Evolutionary conservation across 306 rosid species (phyloP), one percentile per base, ranked within the genome.

Genomic region (Corylus heterophylla): DNA sequence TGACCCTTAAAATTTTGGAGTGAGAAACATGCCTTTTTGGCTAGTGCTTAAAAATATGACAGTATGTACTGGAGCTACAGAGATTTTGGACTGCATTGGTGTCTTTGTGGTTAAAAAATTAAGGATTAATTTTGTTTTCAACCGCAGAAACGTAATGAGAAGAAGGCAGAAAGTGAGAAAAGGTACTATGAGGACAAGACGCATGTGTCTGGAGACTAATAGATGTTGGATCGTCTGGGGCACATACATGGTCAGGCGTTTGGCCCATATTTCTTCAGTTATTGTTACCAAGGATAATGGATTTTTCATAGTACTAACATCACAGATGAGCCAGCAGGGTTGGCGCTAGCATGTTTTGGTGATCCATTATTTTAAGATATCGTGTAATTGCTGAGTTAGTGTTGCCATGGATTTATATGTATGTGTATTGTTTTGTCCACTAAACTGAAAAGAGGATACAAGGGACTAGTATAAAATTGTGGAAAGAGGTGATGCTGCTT

Each of bases 91-190:
- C 80, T 22, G 44, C 27, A 66, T 17, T 14, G 47, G 6, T 69
- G 67, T 25, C 20, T 62, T 14, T 59, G 39, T 39, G 69, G 69
- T 13, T 54, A 9, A 10, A 7, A 4, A 74, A 51, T 54, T 54
- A 22, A 35, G 71, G 35, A 45, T 10, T 5, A 12, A 0, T 20
- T 29, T 61, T 29, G 12, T 13, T 66, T 42, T 29, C 22, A 9
- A 47, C 74, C 82, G 83, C 97, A 94, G 98, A 87, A 85, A 83
- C 97, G 98, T 61, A 92, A 94, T 20, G 89, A 90, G 74, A 92
- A 92, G 92, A 94, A 94, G 87, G 89, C 88, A 45, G 97, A 79
- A 72, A 92, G 98, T 69, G 98, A 94, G 91, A 88, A 78, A 83
- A 90, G 79, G 83, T 94, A 94, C 86, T 92, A 94, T 20, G 95